A percentile compares a stretch with the other conserved stretches of the same genome.
These are phyloP conservation scores for Tricholoma saponaceum DNA, from an alignment of 768 basidiomycete genomes.

Conservation along the genomic window DNA sequence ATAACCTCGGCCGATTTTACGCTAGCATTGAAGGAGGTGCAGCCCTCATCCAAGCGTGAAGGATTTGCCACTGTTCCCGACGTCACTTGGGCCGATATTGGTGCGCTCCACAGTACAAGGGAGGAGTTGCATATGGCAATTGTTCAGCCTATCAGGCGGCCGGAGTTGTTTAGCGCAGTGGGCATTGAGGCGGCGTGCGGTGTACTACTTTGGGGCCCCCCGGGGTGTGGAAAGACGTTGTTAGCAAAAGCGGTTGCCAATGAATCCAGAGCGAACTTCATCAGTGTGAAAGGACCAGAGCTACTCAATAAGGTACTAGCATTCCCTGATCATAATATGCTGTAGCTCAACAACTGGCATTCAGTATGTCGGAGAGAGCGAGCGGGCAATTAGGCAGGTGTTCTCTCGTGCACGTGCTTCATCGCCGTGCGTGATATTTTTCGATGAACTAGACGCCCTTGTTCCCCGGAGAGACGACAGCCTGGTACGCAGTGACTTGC, in stretches of 20 bases:
- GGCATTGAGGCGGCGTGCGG: constrained; percentile 92
- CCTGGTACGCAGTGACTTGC: constrained; percentile 50
- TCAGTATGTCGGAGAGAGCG: constrained; percentile 97
- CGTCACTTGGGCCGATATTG: constrained; percentile 92
- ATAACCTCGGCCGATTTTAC: constrained; percentile 82
- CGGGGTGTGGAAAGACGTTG: constrained; percentile 96
- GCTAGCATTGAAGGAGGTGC: constrained; percentile 80
- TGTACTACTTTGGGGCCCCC: constrained; percentile 97
- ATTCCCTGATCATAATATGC: background rate
- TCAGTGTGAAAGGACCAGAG: constrained; percentile 97
- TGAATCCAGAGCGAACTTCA: constrained; percentile 93
- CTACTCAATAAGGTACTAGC: constrained; percentile 84
- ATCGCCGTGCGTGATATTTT: constrained; percentile 92
- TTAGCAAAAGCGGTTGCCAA: constrained; percentile 99
- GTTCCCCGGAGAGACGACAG: constrained; percentile 89
- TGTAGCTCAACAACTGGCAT: background rate
- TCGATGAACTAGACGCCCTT: constrained; percentile 90
- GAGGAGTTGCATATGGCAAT: constrained; percentile 98
- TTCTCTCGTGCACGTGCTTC: constrained; percentile 93
- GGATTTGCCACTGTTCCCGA: constrained; percentile 97
- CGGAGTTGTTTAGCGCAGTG: constrained; percentile 83
- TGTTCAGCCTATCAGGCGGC: constrained; percentile 88
- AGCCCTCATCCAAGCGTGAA: constrained; percentile 96
- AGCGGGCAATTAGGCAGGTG: constrained; percentile 90
- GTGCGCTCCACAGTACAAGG: constrained; percentile 80